Evolutionary conservation across 257 asterid genomes (phyloP).

Genomic region (Fraxinus quadrangulata): DNA sequence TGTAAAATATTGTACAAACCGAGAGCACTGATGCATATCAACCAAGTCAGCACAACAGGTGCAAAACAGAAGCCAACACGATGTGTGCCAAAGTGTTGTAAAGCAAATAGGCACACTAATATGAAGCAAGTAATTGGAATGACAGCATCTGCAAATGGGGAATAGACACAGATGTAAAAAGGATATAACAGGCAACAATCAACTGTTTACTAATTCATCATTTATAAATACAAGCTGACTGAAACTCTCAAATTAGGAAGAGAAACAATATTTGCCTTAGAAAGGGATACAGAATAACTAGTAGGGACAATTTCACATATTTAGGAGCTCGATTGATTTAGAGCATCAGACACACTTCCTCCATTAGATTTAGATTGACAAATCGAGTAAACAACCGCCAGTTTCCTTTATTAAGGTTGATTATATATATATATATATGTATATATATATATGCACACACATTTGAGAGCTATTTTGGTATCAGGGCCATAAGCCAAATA

Average conservation of each 20-base stretch:
- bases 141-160: conserved; percentile 78
- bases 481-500: too few relatives aligned
- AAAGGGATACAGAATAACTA: not conserved
- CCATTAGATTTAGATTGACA: too few relatives aligned
- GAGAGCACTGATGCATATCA: conserved; percentile 77
- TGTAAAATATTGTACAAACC: conserved; percentile 78
- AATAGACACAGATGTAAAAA: conserved; percentile 17
- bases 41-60: conserved; percentile 78
- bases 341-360: too few relatives aligned
- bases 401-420: too few relatives aligned
- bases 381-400: too few relatives aligned
- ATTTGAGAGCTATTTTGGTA: too few relatives aligned
- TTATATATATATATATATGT: too few relatives aligned
- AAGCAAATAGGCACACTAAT: conserved; percentile 83
- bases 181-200: not conserved
- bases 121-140: conserved; percentile 96
- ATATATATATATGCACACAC: too few relatives aligned
- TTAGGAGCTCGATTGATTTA: too few relatives aligned
- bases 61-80: conserved; percentile 86
- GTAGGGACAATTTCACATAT: too few relatives aligned
- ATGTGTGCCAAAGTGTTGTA: conserved; percentile 96
- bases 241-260: not conserved
- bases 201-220: not conserved
- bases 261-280: not conserved
- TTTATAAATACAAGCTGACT: not conserved